Percentiles rank a stretch among this genome's conserved stretches.
Conservation (phyloP, 805 yeast genomes). For the Metschnikowia cerradonensis region DNA sequence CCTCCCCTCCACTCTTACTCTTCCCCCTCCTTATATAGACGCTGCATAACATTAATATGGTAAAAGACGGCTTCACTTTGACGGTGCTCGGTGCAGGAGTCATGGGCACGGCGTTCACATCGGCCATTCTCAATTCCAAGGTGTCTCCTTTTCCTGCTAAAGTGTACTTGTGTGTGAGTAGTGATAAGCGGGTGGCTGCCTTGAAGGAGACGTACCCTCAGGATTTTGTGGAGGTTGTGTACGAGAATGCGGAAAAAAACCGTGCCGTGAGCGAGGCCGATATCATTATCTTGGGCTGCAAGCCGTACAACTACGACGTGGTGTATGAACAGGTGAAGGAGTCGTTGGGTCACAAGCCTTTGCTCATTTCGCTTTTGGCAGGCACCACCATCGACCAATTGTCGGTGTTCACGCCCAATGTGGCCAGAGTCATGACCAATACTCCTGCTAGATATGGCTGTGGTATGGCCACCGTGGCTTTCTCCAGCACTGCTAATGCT, state of each 20-base stretch:
- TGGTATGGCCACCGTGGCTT: constrained; percentile 92
- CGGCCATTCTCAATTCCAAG: constrained; percentile 59
- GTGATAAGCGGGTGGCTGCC: constrained; percentile 40
- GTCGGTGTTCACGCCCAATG: constrained; percentile 45
- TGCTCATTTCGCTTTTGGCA: constrained; percentile 81
- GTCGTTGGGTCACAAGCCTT: constrained; percentile 46
- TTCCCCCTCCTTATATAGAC: no score
- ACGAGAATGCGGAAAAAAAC: constrained; percentile 41
- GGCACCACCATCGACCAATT: constrained; percentile 85
- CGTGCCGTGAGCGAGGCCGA: constrained; percentile 62
- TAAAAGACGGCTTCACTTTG: constrained; percentile 42
- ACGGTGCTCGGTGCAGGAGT: constrained; percentile 90
- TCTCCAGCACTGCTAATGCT: constrained; percentile 48
- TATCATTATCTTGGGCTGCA: constrained; percentile 77
- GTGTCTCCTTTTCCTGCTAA: constrained; percentile 59
- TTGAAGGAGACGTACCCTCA: constrained; percentile 41
- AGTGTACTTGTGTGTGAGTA: constrained; percentile 74
- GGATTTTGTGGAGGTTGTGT: constrained; percentile 48
- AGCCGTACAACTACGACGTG: constrained; percentile 73
- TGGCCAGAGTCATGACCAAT: constrained; percentile 96
- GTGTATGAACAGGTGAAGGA: constrained; percentile 51
- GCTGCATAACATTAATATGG: background rate
- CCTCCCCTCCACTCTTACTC: no score
- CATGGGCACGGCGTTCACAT: constrained; percentile 89
- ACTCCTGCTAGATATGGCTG: constrained; percentile 92